Evolutionary conservation across 2,329 filamentous ascomycete genomes (phyloP).

Genomic region (Albifimbria verrucaria): DNA sequence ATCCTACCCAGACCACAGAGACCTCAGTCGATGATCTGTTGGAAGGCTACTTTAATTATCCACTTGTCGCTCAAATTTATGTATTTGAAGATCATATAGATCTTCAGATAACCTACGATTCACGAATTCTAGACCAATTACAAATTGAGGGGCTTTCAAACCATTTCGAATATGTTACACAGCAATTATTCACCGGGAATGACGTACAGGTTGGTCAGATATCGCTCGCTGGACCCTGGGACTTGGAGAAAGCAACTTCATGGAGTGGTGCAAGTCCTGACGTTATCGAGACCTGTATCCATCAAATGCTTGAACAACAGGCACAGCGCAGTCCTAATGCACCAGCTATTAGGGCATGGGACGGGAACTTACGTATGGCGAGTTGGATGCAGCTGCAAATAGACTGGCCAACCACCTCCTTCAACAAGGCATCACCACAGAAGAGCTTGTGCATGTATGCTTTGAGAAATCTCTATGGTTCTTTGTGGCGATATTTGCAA

Average conservation of each 20-base stretch:
- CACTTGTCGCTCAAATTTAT: neutral
- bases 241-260: neutral
- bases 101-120: neutral
- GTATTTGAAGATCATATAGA: neutral
- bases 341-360: neutral
- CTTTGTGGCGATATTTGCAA: too few relatives aligned
- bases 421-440: too few relatives aligned
- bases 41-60: conserved; percentile 5
- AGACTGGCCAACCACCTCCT: conserved; percentile 30
- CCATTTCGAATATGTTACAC: conserved; percentile 2
- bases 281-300: neutral
- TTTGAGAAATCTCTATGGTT: too few relatives aligned
- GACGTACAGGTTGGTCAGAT: neutral
- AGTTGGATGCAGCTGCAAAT: conserved; percentile 21
- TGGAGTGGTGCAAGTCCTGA: neutral
- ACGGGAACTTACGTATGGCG: neutral
- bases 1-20: neutral
- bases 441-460: too few relatives aligned
- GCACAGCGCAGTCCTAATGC: neutral
- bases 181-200: neutral
- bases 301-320: neutral
- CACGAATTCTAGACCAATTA: neutral
- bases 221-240: conserved; percentile 12
- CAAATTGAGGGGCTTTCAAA: conserved; percentile 3
- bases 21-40: neutral